Evolutionary conservation across 2,329 filamentous ascomycete genomes (phyloP), one percentile per base, ranked within the genome.

Genomic region (Aspergillus fumigatus): DNA sequence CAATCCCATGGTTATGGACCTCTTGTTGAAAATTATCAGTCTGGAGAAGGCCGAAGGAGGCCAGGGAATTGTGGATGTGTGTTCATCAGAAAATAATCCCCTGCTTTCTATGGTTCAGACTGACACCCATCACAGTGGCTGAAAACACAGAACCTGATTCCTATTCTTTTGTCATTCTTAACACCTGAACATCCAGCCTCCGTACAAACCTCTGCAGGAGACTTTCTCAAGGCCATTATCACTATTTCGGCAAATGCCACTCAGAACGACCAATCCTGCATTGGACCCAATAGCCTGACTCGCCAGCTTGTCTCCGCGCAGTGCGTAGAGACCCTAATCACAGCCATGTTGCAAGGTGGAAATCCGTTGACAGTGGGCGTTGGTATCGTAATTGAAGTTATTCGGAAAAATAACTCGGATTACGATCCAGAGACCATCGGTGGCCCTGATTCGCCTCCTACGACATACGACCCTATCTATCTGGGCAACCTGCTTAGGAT

Each of bases 351-450:
- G 14, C 84, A 87, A 52, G 94, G 94, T 41, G 94, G 94, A 26
- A 97, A 99, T 67, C 89, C 94, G 5, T 77, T 99, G 57, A 97
- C 93, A 0, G 95, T 97, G 17, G 94, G 94, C 51, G 94, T 99
- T 10, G 94, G 94, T 21, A 97, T 97, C 67, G 85, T 99, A 35
- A 99, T 99, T 62, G 94, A 99, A 75, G 94, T 99, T 48, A 99
- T 99, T 71, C 85, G 94, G 59, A 99, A 99, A 78, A 99, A 99
- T 76, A 99, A 99, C 73, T 97, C 94, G 0, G 94, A 99, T 74
- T 99, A 99, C 71, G 94, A 99, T 65, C 88, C 94, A 0, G 94
- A 97, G 65, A 89, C 92, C 65, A 87, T 92, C 59, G 86, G 88
- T 50, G 90, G 92, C 57, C 85, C 89, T 27, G 89, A 89, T 62